phyloP scores from a whole-genome alignment of 148 eudicot genomes.

The Vaccinium vitisidaea region DNA sequence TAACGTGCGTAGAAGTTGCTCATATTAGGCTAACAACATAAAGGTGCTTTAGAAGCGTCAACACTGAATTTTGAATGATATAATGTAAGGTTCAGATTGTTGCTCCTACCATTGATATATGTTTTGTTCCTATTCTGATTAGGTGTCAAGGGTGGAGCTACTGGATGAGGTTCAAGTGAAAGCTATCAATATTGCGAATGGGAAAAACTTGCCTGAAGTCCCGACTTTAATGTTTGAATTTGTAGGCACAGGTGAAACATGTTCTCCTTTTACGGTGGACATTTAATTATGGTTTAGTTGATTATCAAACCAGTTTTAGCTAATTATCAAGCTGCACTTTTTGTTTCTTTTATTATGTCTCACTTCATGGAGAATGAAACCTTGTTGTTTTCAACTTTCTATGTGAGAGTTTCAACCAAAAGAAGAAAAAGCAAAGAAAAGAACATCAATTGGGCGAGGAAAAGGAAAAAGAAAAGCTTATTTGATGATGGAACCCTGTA shows the following conservation, averaged over 20 bases:
- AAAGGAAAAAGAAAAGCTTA: neutral
- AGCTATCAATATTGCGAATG: conserved; percentile 89
- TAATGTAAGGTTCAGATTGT: neutral
- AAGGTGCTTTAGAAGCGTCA: neutral
- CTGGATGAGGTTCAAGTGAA: conserved; percentile 93
- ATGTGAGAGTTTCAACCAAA: neutral
- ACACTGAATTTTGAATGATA: neutral
- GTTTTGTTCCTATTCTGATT: conserved; percentile 16
- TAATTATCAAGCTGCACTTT: neutral
- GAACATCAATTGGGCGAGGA: neutral
- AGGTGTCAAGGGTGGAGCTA: conserved; percentile 94
- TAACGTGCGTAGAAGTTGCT: neutral
- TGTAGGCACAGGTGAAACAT: conserved; percentile 81
- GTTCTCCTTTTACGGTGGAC: neutral
- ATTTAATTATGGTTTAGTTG: neutral
- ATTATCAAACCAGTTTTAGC: neutral
- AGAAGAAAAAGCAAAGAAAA: neutral
- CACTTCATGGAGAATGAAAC: neutral
- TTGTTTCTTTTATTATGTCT: neutral
- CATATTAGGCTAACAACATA: neutral
- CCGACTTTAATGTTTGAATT: conserved; percentile 90
- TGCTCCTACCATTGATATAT: neutral
- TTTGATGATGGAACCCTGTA: neutral
- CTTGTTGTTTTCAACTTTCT: neutral
- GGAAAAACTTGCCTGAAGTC: conserved; percentile 74